phyloP scores from a whole-genome alignment of 495 filamentous ascomycete species.

The Penicillium samsonianum region DNA sequence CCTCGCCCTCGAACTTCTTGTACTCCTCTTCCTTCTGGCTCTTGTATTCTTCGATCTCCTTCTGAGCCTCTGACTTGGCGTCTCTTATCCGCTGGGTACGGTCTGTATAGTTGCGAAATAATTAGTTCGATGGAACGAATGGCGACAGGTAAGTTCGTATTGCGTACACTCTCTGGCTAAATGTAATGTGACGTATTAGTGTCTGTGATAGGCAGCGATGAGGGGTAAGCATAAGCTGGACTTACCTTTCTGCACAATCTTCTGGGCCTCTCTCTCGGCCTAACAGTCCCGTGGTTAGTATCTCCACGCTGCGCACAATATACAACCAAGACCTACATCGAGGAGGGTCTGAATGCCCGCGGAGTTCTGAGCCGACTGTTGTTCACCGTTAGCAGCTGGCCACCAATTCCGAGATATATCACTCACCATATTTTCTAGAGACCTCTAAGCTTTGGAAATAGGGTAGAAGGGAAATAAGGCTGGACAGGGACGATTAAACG shows the following conservation, averaged over 20 bases:
- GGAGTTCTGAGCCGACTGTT: conserved; percentile 98
- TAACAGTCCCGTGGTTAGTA: conserved; percentile 44
- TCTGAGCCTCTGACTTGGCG: conserved; percentile 91
- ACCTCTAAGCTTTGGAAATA: conserved; percentile 18
- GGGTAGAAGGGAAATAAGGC: conserved; percentile 12
- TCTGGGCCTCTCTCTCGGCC: conserved; percentile 98
- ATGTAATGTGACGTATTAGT: conserved; percentile 37
- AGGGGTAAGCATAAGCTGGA: conserved; percentile 1
- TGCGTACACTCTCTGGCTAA: conserved; percentile 73
- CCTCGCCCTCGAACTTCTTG: conserved; percentile 92
- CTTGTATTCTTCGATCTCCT: conserved; percentile 95
- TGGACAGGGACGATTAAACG: conserved; percentile 22
- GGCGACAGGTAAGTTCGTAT: conserved; percentile 13
- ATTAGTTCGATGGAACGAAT: conserved; percentile 13
- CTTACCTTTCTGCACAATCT: conserved; percentile 94
- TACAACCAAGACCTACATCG: conserved; percentile 68
- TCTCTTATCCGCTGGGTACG: conserved; percentile 96
- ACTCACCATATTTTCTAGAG: conserved; percentile 43
- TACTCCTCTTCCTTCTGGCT: conserved; percentile 90
- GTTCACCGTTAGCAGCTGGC: conserved; percentile 31
- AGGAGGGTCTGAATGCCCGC: conserved; percentile 97
- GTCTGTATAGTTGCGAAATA: conserved; percentile 59
- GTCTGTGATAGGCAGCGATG: conserved; percentile 3
- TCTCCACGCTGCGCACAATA: background rate
- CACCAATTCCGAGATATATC: background rate